Evolutionary conservation across 805 yeast genomes (phyloP), one percentile per base, ranked within the genome.

Genomic region (Nakazawaea anatomiae): DNA sequence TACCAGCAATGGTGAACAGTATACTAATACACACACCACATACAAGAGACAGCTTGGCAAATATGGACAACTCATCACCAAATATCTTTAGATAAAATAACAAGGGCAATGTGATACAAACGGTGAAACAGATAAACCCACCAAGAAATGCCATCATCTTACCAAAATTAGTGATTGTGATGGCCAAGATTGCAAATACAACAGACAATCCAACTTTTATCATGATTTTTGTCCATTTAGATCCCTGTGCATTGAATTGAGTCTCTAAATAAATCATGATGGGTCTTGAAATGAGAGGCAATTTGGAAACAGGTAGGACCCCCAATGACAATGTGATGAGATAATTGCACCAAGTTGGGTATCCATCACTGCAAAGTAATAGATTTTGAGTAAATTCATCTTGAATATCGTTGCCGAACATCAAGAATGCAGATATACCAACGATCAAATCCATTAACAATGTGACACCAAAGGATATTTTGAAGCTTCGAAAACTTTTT

Each of bases 281-380:
- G 0, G 97, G 97, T 60, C 89, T 80, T 10, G 91, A 87, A 57
- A 84, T 85, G 40, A 89, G 73, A 0, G 97, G 96, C 1, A 89
- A 77, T 60, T 90, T 90, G 1, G 96, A 88, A 32, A 89, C 65
- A 1, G 97, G 96, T 28, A 90, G 79, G 6, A 89, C 57, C n/a
- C 95, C 87, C 77, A 89, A 85, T 40, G 87, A 68, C 0, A 76
- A 74, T 44, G 90, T 83, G 43, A 90, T 72, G 29, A 77, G 50
- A 1, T 74, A 74, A 43, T 73, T 68, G 5, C 74, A 65, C 74
- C 76, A 75, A 2, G 53, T 9, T 0, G 84, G 83, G 56, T 77
- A 79, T 3, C 79, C 77, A n/a, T 65, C 59, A 11, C 73, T 66
- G 39, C 69, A 62, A 8, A 56, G 53, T 46, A 79, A 60, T 31